Base-by-base conservation (phyloP, 2,329 filamentous ascomycete species). In the Sclerotinia spermophila region DNA sequence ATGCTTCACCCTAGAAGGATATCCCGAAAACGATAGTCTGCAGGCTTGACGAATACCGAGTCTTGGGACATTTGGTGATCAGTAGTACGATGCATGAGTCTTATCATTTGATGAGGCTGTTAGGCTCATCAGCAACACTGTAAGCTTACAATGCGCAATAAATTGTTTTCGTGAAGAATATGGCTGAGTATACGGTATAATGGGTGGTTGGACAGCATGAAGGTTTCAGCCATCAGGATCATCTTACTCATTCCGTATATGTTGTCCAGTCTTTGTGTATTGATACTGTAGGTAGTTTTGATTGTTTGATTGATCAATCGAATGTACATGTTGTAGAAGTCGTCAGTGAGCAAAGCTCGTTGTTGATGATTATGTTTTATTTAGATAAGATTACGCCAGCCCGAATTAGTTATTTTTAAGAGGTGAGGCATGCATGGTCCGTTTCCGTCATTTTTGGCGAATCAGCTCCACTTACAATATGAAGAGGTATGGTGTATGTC, bases 1-100 rank as follows among this genome's bases (percentile, higher is more conserved):
- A 65, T 65, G 45, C 61, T 65, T 65, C 45, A 51, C 44, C 24
- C 61, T 51, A 51, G 44, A 27, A n/a, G 45, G 24, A 38, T 35
- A n/a, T 45, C 10, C 60, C 30, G 42, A 45, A 2, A 30, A 45
- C 19, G n/a, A 35, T 15, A 35, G 19, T 48, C 42, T n/a, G 24
- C 48, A 65, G 45, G 45, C 62, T 65, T 51, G 33, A 65, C 62
- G 62, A 53, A 65, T 65, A 65, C 62, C 62, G 45, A 65, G 45
- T 40, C 62, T 53, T 65, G 33, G 33, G 45, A 19, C 33, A 40
- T 53, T 40, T 53, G 24, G 33, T 65, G 45, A 38, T 30, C 5
- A 15, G 44, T 38, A 5, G 30, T 27, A 51, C 21, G 44, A 51
- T 40, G 58, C n/a, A 17, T 15, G 35, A 60, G 38, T 30, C 24